These are phyloP conservation scores for Aquilaria agallochum DNA, from an alignment of 441 rosid genomes.

Conservation along the genomic window DNA sequence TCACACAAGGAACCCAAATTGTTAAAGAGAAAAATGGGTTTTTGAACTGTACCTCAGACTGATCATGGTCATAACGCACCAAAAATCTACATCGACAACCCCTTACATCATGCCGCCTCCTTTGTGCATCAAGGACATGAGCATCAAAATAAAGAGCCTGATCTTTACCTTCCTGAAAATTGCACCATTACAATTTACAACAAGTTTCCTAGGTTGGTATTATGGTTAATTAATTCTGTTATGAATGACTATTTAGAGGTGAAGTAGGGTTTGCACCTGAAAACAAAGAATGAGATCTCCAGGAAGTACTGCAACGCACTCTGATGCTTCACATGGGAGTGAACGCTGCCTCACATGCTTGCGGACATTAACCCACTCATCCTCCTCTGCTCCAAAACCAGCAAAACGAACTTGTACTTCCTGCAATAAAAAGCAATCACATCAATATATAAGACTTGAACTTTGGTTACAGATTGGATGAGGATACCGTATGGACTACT, in stretches of 20 bases:
- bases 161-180: slow-evolving; percentile 89
- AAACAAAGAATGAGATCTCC: slow-evolving; percentile 92
- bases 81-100: slow-evolving; percentile 96
- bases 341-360: slow-evolving; percentile 81
- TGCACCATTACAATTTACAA: not conserved
- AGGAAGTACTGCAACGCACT: slow-evolving; percentile 91
- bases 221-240: too few species aligned
- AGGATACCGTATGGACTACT: too few species aligned
- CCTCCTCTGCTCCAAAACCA: slow-evolving; percentile 91
- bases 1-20: slow-evolving; percentile 3
- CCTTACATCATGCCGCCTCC: slow-evolving; percentile 90
- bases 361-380: slow-evolving; percentile 86
- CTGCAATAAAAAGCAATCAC: slow-evolving; percentile 27
- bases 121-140: slow-evolving; percentile 90
- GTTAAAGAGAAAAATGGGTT: slow-evolving; percentile 11
- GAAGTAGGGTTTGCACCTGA: slow-evolving; percentile 48
- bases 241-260: too few species aligned
- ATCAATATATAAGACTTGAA: too few species aligned
- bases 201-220: too few species aligned
- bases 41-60: slow-evolving; percentile 58
- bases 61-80: slow-evolving; percentile 93
- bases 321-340: slow-evolving; percentile 93
- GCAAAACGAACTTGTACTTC: slow-evolving; percentile 87
- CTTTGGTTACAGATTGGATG: too few species aligned
- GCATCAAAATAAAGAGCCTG: slow-evolving; percentile 94